Conservation (phyloP, 2,329 filamentous ascomycete genomes). For the Nemania serpens region DNA sequence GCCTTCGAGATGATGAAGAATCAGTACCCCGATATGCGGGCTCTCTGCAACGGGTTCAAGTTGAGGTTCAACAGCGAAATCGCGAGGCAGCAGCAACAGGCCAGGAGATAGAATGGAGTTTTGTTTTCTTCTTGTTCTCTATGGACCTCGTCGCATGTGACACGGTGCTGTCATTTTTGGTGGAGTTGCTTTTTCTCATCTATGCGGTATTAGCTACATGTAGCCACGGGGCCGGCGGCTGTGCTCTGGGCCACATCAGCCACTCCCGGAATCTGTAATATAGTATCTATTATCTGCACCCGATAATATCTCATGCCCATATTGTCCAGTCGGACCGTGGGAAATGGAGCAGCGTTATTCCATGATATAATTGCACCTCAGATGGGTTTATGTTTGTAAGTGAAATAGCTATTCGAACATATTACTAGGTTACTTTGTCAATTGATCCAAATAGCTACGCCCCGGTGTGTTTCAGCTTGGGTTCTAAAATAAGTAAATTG, state of each 20-base stretch:
- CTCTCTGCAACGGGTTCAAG: constrained; percentile 97
- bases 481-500: too few species aligned
- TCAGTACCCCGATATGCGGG: constrained; percentile 91
- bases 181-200: neutral
- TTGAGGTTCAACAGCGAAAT: constrained; percentile 71
- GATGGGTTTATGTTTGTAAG: too few species aligned
- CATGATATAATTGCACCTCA: too few species aligned
- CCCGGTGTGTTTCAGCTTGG: too few species aligned
- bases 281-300: neutral
- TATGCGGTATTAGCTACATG: neutral
- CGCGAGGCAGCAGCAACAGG: constrained; percentile 59
- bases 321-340: too few species aligned
- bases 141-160: neutral
- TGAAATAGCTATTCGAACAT: too few species aligned
- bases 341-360: too few species aligned
- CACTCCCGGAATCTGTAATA: constrained; percentile 5
- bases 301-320: too few species aligned
- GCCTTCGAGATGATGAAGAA: constrained; percentile 90
- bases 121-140: neutral
- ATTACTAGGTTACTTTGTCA: too few species aligned
- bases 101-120: constrained; percentile 28
- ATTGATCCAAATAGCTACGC: too few species aligned
- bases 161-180: neutral
- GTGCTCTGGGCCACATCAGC: neutral
- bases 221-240: too few species aligned